Conservation (phyloP, 75 land plant genomes). For the Sequoia sempervirens region DNA sequence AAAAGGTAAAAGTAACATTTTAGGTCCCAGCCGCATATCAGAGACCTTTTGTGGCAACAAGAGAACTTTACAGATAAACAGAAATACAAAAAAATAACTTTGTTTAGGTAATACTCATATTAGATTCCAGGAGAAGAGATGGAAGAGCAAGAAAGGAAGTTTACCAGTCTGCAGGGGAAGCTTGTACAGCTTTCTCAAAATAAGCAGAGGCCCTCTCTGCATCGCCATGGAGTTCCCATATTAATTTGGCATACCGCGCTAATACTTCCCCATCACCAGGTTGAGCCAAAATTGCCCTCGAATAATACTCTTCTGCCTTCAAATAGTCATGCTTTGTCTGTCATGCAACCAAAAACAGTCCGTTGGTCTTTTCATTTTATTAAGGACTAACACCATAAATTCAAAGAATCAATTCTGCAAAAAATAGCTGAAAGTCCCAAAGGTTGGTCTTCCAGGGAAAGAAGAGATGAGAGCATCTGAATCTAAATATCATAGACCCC, state of each 20-base stretch:
- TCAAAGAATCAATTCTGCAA: not conserved
- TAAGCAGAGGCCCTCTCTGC: conserved; percentile 35
- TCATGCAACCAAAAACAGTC: conserved; percentile 5
- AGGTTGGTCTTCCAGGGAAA: not conserved
- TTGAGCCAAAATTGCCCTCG: conserved; percentile 42
- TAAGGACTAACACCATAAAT: not conserved
- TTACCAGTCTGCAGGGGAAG: conserved; percentile 50
- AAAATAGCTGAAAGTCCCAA: not conserved
- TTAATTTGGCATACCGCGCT: conserved; percentile 48
- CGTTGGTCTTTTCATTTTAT: not conserved
- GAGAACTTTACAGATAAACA: not conserved
- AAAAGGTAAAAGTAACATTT: no score
- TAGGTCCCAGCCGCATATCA: not conserved
- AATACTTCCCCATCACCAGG: conserved; percentile 51
- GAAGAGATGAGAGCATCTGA: not conserved
- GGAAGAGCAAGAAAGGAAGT: not conserved
- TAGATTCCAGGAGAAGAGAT: not conserved
- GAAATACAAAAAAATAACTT: no score
- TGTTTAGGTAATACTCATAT: not conserved
- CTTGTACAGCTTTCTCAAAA: conserved; percentile 49
- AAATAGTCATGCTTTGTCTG: conserved; percentile 36
- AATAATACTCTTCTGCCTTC: conserved; percentile 48
- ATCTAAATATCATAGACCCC: no score
- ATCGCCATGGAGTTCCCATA: conserved; percentile 56
- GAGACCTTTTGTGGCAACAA: not conserved